Evolutionary conservation across 495 filamentous ascomycete species (phyloP).

Genomic region (Penicillium macrosclerotiorum): DNA sequence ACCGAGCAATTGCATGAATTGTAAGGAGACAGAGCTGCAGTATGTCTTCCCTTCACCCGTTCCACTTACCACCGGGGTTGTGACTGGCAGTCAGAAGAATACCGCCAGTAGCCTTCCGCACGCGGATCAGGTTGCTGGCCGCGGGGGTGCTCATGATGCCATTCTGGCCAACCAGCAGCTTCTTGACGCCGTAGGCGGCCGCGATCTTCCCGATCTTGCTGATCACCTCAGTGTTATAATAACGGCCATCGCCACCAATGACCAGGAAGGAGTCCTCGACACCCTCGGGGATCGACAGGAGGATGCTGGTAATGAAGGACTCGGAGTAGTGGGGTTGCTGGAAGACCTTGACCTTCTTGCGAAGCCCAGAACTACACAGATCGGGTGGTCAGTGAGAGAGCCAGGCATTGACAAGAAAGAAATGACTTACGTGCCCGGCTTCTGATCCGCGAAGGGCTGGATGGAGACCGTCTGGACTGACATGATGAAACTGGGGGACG

Average conservation of each 20-base stretch:
- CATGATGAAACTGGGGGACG: conserved; percentile 47
- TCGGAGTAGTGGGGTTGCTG: conserved; percentile 94
- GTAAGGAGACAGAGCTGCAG: neutral
- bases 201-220: conserved; percentile 97
- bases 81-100: conserved; percentile 96
- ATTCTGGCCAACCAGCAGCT: conserved; percentile 91
- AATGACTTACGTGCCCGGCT: conserved; percentile 91
- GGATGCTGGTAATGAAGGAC: conserved; percentile 87
- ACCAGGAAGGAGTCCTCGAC: conserved; percentile 84
- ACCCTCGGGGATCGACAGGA: conserved; percentile 95
- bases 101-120: conserved; percentile 89
- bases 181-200: conserved; percentile 97
- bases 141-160: conserved; percentile 96
- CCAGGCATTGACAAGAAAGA: no score
- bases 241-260: conserved; percentile 96
- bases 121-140: conserved; percentile 91
- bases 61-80: conserved; percentile 94
- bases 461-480: conserved; percentile 72
- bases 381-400: conserved; percentile 21
- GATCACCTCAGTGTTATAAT: conserved; percentile 93
- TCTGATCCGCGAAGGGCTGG: conserved; percentile 87
- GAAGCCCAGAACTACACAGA: conserved; percentile 77
- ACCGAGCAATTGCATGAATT: neutral
- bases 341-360: conserved; percentile 98
- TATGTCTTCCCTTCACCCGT: neutral